Base-by-base conservation (phyloP, 2,329 filamentous ascomycete species). In the Alternaria ventricosa region DNA sequence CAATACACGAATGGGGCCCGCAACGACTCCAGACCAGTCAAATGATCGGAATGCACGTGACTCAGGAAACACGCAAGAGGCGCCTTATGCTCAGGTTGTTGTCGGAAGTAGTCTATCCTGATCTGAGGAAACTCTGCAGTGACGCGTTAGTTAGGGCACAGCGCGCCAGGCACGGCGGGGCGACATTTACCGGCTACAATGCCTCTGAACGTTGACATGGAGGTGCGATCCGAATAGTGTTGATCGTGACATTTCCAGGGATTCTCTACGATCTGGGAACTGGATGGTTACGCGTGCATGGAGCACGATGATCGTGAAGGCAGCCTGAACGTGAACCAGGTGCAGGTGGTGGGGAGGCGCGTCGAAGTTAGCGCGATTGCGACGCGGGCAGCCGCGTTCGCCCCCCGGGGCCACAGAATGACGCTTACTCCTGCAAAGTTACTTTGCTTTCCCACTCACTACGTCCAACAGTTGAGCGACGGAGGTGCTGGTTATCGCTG, bases 41-140 rank as follows among this genome's bases (percentile, higher is more conserved):
- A 86, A 79, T 97, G 95, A 72, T 97, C 94, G 67, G 91, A 96
- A 76, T 97, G 95, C 3, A 96, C 89, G 86, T 98, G 95, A 79
- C 92, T 96, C 25, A 98, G 84, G 75, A 98, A 97, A 78, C 91
- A 96, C 15, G 92, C 94, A 59, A 96, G 80, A 0, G 93, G 92
- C 5, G 91, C 86, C 15, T 81, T 85, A 15, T 80, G 80, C 6
- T 83, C 82, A 5, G 83, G 81, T 50, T 85, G 84, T 15, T 81
- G 82, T 23, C 92, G 88, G 72, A 97, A 97, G 82, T 90, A 93
- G 80, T 97, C 94, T 68, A 97, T 90, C 71, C 90, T 84, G 63
- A 97, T 94, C 44, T 89, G 87, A 5, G 92, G 92, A 70, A 97
- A 96, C 75, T 97, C 93, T 80, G 57, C 20, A 10, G 22, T 9